Percentiles rank a stretch among this genome's conserved stretches.
Conservation (phyloP, 495 filamentous ascomycete species). For the Aspergillus indologenus region DNA sequence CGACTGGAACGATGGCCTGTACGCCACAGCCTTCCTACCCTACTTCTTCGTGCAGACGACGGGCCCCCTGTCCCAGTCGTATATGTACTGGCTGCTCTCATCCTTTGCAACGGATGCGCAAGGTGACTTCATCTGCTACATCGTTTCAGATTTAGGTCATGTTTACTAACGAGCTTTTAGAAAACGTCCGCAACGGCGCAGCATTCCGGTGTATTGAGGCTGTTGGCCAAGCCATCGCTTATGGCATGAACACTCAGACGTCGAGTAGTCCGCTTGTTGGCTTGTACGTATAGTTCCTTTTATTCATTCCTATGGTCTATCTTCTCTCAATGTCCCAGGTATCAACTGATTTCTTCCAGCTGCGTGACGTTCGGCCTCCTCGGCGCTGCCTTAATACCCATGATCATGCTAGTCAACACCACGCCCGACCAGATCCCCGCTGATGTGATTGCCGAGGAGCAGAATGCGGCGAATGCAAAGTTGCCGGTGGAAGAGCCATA, state of each 20-base stretch:
- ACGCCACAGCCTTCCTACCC: slow-evolving; percentile 27
- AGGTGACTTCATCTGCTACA: slow-evolving; percentile 12
- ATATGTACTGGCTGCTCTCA: slow-evolving; percentile 34
- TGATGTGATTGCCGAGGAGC: slow-evolving; percentile 28
- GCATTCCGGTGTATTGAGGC: slow-evolving; percentile 32
- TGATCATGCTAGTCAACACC: slow-evolving; percentile 30
- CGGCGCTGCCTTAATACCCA: slow-evolving; percentile 21
- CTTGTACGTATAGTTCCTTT: slow-evolving; percentile 30
- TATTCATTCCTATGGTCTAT: too few species aligned
- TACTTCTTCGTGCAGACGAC: slow-evolving; percentile 36
- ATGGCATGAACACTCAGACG: slow-evolving; percentile 33
- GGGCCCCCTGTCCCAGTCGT: slow-evolving; percentile 29
- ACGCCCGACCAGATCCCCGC: slow-evolving; percentile 32
- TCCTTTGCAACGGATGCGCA: slow-evolving; percentile 31
- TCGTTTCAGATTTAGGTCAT: neutral
- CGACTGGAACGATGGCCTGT: slow-evolving; percentile 27
- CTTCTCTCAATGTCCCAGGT: too few species aligned
- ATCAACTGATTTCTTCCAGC: slow-evolving; percentile 15
- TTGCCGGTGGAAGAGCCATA: too few species aligned
- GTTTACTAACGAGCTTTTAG: slow-evolving; percentile 5
- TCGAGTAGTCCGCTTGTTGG: slow-evolving; percentile 25
- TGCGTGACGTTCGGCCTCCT: slow-evolving; percentile 28
- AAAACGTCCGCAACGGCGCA: slow-evolving; percentile 32
- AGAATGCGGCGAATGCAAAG: slow-evolving; percentile 14
- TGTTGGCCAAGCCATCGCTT: slow-evolving; percentile 29